Evolutionary conservation across 1,284 basidiomycete species (phyloP), one percentile per base, ranked within the genome.

Genomic region (Sutorius eximius): DNA sequence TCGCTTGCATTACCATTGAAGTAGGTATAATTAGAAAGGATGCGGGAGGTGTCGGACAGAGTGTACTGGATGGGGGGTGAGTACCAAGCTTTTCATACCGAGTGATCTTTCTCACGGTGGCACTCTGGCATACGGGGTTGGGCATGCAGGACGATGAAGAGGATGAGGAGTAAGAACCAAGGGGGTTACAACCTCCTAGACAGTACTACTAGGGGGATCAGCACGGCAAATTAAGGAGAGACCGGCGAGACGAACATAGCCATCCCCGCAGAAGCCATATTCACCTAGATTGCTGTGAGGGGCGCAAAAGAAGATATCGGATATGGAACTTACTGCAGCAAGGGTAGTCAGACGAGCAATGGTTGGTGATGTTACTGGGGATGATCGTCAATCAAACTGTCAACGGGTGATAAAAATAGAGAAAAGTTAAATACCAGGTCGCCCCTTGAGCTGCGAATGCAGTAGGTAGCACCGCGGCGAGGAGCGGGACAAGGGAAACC

Each of bases 181-280:
- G 77, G 10, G 91, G 89, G 64, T 93, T 83, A 72, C 92, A 94
- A 11, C 91, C 91, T 42, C 88, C 89, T 29, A 91, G 74, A 65
- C 91, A 93, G 70, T 84, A 91, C 83, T 87, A 61, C 27, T 30
- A 20, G 27, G 29, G 20, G 29, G 20, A 45, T 63, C 29, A 61
- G 52, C 32, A 52, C 3, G 45, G 49, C 8, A 42, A 38, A 8
- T 27, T 15, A 27, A 45, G 11, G 37, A 15, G 42, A 48, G 49
- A 36, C 20, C 6, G 27, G 44, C 33, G 5, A 52, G 51, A 61
- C 77, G 51, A 59, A 85, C 83, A 49, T 73, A 68, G 44, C 77
- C 84, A 16, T 70, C 73, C 6, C 87, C 86, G 64, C 89, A 91
- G 64, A 83, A 91, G 5, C 89, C 88, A 60, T 81, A 89, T 77